Evolutionary conservation across 2,329 filamentous ascomycete genomes (phyloP).

Genomic region (Aspergillaceae sp.): DNA sequence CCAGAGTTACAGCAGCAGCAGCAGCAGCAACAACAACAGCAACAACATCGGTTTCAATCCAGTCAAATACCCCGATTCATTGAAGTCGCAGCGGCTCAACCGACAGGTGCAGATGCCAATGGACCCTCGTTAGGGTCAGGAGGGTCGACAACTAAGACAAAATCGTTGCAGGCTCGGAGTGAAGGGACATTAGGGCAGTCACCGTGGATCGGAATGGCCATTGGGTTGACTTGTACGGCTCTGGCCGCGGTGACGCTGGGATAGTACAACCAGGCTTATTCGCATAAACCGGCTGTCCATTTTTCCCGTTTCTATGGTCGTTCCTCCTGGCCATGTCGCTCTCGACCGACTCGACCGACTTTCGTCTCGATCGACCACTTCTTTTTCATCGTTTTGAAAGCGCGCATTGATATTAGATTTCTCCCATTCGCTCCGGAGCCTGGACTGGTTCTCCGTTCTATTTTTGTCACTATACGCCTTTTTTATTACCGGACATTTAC

Average conservation of each 20-base stretch:
- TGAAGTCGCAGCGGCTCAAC: background rate
- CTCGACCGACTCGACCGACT: no score
- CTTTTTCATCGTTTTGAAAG: no score
- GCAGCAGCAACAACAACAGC: no score
- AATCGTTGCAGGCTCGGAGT: constrained; percentile 25
- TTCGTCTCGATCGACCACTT: no score
- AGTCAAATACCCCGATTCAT: no score
- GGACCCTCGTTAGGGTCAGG: no score
- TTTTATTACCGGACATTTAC: background rate
- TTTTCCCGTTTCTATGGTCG: no score
- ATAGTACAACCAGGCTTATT: constrained; percentile 9
- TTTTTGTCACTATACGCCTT: background rate
- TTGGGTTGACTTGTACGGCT: constrained; percentile 32
- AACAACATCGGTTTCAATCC: no score
- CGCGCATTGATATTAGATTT: no score
- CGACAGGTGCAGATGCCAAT: constrained; percentile 6
- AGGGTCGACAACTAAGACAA: background rate
- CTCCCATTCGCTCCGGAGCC: no score
- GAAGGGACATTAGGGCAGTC: constrained; percentile 32
- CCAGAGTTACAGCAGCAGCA: constrained; percentile 1
- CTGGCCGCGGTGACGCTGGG: constrained; percentile 33
- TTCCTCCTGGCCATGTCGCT: no score
- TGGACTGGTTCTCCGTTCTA: no score
- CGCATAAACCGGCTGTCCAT: background rate
- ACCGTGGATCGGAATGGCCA: constrained; percentile 35